phyloP scores from a whole-genome alignment of 1,284 basidiomycete genomes.

The Ganoderma resinaceum region DNA sequence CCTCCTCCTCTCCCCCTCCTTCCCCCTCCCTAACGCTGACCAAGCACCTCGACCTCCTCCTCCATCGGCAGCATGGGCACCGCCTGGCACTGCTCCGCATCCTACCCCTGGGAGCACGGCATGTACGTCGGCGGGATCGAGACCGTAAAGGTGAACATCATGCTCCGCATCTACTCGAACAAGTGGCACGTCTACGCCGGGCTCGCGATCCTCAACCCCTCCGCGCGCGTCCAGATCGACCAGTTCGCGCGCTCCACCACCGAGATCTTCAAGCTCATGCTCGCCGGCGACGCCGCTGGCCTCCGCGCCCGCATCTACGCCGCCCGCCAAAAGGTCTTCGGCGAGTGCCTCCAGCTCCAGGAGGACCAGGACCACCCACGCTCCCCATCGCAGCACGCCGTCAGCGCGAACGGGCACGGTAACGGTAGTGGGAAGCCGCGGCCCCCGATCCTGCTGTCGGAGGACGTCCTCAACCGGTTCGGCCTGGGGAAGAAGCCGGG shows the following conservation, averaged over 20 bases:
- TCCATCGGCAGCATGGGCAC: slow-evolving; percentile 86
- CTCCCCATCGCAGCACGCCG: slow-evolving; percentile 15
- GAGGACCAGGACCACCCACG: neutral
- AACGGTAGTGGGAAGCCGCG: slow-evolving; percentile 36
- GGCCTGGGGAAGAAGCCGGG: slow-evolving; percentile 65
- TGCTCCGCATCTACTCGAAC: slow-evolving; percentile 94
- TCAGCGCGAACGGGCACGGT: slow-evolving; percentile 27
- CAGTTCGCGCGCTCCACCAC: slow-evolving; percentile 88
- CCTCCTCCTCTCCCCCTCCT: neutral
- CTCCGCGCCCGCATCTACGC: slow-evolving; percentile 80
- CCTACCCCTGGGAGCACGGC: slow-evolving; percentile 96
- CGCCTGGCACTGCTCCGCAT: slow-evolving; percentile 83
- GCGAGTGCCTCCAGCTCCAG: slow-evolving; percentile 31
- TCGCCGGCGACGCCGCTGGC: slow-evolving; percentile 74
- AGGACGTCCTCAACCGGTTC: slow-evolving; percentile 90
- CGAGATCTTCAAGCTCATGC: slow-evolving; percentile 96
- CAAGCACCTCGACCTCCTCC: neutral
- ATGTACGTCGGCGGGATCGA: slow-evolving; percentile 98
- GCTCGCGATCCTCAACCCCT: slow-evolving; percentile 95
- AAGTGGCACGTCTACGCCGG: slow-evolving; percentile 99
- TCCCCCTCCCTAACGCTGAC: slow-evolving; percentile 4
- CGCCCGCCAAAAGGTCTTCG: slow-evolving; percentile 85
- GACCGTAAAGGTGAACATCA: slow-evolving; percentile 98
- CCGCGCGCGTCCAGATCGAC: slow-evolving; percentile 89
- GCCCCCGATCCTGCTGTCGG: slow-evolving; percentile 84